phyloP scores from a whole-genome alignment of 163 green algal genomes.

The Volvox carteri region DNA sequence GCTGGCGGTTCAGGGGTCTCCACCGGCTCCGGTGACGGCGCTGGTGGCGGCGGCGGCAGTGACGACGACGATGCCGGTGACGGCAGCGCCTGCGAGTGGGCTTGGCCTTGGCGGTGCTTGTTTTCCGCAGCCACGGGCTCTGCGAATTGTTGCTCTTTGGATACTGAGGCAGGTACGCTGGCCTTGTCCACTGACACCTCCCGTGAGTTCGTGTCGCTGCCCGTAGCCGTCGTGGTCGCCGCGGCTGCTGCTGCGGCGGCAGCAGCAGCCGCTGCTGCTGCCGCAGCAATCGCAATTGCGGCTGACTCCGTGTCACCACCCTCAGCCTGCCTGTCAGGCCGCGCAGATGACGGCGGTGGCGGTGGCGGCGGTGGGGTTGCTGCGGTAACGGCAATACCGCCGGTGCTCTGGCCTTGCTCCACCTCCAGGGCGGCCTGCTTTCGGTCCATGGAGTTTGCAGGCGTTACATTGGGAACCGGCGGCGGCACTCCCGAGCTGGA shows the following conservation, averaged over 20 bases:
- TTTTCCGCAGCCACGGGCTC: background rate
- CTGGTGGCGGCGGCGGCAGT: slow-evolving; percentile 1
- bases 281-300: background rate
- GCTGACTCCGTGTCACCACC: background rate
- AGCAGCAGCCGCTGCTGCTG: background rate
- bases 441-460: background rate
- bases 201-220: background rate
- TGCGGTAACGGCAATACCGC: background rate
- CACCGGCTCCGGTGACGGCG: slow-evolving; percentile 13
- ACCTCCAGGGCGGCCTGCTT: background rate
- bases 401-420: background rate
- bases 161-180: background rate
- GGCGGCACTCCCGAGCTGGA: background rate
- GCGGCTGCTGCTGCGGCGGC: background rate
- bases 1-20: background rate
- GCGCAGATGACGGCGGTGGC: background rate
- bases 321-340: too few species aligned
- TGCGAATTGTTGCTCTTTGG: background rate
- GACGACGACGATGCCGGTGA: background rate
- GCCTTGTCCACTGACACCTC: too few species aligned
- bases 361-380: background rate
- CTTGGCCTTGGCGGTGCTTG: background rate
- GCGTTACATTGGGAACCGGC: background rate
- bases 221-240: too few species aligned
- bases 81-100: background rate